Base-by-base conservation (phyloP, 352 stramenopile species). In the Pythium oligandrum region DNA sequence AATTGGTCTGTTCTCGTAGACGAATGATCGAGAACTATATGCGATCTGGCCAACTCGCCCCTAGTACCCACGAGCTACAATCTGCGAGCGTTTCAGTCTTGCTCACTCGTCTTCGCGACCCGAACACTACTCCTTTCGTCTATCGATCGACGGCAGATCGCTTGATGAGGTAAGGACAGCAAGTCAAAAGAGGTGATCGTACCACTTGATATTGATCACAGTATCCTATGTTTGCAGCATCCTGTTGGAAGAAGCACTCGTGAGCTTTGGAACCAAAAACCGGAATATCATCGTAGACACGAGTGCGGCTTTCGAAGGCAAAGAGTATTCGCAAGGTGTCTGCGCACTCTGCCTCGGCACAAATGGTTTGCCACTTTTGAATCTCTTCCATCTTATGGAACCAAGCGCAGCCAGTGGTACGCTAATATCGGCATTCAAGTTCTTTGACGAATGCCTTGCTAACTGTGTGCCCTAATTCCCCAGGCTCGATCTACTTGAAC, bases 211-310 rank as follows among this genome's bases (percentile, higher is more conserved):
- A 26, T 26, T 26, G 17, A 26, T 26, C 53, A 1, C 32, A 43
- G 6, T 31, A 12, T 12, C 33, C 34, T 9, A 33, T 12, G 4
- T 87, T 80, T 45, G 6, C 17, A 83, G 73, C 61, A 71, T 86
- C 26, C 55, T 88, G 10, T 50, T 88, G 4, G 78, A 88, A 52
- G 75, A 86, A 57, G 65, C 75, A 1, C 45, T 85, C 17, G 63
- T 64, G 6, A 53, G 66, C 7, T 32, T 76, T 3, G 55, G 62
- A 2, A 73, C 67, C 3, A 51, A 70, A 32, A 46, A 51, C 26
- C 68, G 75, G 36, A 45, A 81, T 9, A 51, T 86, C 3, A 42
- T 53, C 1, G 78, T 69, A 12, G 38, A 12, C 7, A 12, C 38
- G 7, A 12, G 38, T 12, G 12, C 38, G 7, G 7, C 12, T 12